A percentile compares a stretch with the other conserved stretches of the same genome.
Conservation (phyloP, 805 yeast genomes). For the Yamadazyma scolyti region DNA sequence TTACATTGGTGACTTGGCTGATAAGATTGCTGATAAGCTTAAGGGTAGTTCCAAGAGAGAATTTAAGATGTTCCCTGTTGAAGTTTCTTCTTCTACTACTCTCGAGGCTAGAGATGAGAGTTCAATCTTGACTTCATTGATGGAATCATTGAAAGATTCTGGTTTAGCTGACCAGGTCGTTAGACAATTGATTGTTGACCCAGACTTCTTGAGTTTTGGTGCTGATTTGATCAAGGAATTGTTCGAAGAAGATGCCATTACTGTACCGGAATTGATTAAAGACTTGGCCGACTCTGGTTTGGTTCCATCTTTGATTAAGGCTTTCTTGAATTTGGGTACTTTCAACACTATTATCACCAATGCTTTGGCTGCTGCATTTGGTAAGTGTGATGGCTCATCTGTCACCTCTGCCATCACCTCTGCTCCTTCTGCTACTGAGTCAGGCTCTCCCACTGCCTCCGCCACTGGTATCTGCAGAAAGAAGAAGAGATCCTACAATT, state of each 20-base stretch:
- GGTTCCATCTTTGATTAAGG: conserved; percentile 32
- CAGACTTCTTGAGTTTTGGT: conserved; percentile 35
- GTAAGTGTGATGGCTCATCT: conserved; percentile 31
- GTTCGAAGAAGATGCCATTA: conserved; percentile 25
- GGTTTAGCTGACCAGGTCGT: conserved; percentile 40
- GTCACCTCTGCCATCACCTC: conserved; percentile 23
- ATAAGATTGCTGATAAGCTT: conserved; percentile 19
- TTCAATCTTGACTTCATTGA: conserved; percentile 27
- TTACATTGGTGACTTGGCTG: conserved; percentile 28
- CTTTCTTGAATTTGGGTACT: conserved; percentile 35
- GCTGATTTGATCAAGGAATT: conserved; percentile 30
- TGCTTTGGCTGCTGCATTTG: conserved; percentile 41
- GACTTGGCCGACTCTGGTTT: conserved; percentile 35
- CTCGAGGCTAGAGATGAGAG: conserved; percentile 4
- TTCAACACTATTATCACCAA: conserved; percentile 38
- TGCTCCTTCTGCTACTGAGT: conserved; percentile 9
- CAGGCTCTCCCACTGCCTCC: conserved; percentile 13
- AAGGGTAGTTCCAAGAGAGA: conserved; percentile 24
- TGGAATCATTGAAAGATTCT: conserved; percentile 41
- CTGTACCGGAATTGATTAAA: conserved; percentile 21
- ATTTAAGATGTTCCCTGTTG: conserved; percentile 6
- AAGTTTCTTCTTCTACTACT: conserved; percentile 1
- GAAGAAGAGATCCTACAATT: conserved; percentile 24
- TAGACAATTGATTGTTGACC: conserved; percentile 32
- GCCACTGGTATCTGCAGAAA: conserved; percentile 14